Base-by-base conservation (phyloP, 2,329 filamentous ascomycete genomes). In the Ampelomyces quisqualis region DNA sequence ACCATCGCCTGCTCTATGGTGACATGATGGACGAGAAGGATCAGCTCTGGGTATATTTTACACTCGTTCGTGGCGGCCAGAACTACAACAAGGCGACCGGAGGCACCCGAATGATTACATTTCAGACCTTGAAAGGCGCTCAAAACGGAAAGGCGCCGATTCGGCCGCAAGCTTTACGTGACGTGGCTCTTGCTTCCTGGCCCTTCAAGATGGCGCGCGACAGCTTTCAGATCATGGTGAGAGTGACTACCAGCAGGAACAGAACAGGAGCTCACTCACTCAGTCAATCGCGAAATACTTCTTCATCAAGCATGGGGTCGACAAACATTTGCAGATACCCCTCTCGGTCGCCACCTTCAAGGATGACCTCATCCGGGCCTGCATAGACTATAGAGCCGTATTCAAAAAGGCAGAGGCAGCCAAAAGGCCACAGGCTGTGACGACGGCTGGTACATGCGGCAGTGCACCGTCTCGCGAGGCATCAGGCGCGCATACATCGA, bases 1-100 rank as follows among this genome's bases (percentile, higher is more conserved):
- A 28, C 1, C 34, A 43, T 8, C 34, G 40, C 8, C 9, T 43
- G 7, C 20, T 43, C 4, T 43, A 28, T 20, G 28, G 40, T 23
- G 34, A 43, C 11, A 43, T 43, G 34, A 38, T 33, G 29, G 34
- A 43, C 8, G 30, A 33, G 28, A 43, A 38, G 8, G 29, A 27
- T 3, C 11, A 32, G 17, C 29, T 43, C 13, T 43, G 40, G 40
- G 29, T 38, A 14, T 43, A 38, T 13, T 43, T 26, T 11, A 43
- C 37, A 7, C 22, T 32, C 15, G 21, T 36, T 8, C 24, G 34
- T 14, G 34, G 34, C n/a, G 23, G 4, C 4, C 15, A 29, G 11
- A 21, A 24, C 13, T 26, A 9, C 22, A 35, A 28, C 34, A 36
- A 28, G 19, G 23, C 7, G 18, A 21, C 23, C 3, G 23, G 24